Evolutionary conservation across 2,329 filamentous ascomycete species (phyloP).

Genomic region (Emericellopsis atlantica): DNA sequence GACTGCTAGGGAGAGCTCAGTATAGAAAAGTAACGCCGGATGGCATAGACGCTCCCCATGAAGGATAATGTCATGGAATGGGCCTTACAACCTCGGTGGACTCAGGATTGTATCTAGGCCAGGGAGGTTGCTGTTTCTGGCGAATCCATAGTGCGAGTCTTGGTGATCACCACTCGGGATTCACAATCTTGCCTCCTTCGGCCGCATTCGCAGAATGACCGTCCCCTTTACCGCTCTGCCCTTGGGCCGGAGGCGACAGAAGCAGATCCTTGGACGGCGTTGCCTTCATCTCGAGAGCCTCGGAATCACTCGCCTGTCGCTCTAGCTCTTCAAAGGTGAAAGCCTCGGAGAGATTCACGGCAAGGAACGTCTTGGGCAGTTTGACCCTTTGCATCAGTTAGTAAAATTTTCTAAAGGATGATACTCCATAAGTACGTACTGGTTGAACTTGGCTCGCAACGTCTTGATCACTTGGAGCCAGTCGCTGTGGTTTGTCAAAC

Average conservation of each 20-base stretch:
- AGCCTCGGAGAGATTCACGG: constrained; percentile 50
- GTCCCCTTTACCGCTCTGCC: constrained; percentile 3
- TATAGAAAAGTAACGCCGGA: too few relatives aligned
- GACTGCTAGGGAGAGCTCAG: too few relatives aligned
- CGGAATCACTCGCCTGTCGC: constrained; percentile 30
- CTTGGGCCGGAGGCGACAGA: constrained; percentile 2
- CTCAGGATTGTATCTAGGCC: too few relatives aligned
- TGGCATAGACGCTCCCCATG: too few relatives aligned
- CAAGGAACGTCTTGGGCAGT: constrained; percentile 52
- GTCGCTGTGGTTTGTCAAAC: constrained; percentile 79
- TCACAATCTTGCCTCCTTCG: constrained; percentile 7
- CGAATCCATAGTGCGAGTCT: not conserved
- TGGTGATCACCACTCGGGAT: constrained; percentile 3
- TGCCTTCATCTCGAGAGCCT: constrained; percentile 33
- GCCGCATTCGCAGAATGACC: constrained; percentile 1
- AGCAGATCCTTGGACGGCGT: constrained; percentile 15
- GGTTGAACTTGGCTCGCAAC: constrained; percentile 85
- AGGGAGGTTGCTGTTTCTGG: too few relatives aligned
- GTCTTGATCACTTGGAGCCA: constrained; percentile 98
- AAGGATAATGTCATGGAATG: too few relatives aligned
- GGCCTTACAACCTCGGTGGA: too few relatives aligned
- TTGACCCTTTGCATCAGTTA: constrained; percentile 36
- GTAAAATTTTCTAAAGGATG: constrained; percentile 5
- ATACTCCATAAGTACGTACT: constrained; percentile 41
- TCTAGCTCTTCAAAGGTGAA: constrained; percentile 47